Evolutionary conservation across 441 rosid genomes (phyloP), one percentile per base, ranked within the genome.

Genomic region (Melastoma candidum): DNA sequence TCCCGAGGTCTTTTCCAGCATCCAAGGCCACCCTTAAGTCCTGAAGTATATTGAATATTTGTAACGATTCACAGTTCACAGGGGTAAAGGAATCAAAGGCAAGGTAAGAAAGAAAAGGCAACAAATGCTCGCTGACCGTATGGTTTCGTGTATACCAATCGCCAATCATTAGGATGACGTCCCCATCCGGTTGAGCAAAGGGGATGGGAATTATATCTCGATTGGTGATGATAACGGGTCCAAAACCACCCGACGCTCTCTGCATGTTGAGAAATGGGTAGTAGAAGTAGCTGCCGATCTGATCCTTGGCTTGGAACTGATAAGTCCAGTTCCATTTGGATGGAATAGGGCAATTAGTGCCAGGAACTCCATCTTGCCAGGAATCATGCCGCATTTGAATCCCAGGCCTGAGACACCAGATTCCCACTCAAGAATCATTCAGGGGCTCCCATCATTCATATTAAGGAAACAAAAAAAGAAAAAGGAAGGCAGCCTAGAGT

Each of bases 211-310:
- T 77, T 36, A 76, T 14, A 0, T 58, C 47, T 60, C 98, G 62
- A 49, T 87, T 87, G 60, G 82, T 90, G 61, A 87, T 36, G 48
- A 87, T 68, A 25, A 90, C 7, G 1, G 95, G 81, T 70, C 98
- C 98, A 64, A 83, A 85, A 51, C 94, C 98, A 24, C 96, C 98
- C 7, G 96, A 85, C 22, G 93, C 88, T 65, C 95, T 80, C 65
- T 90, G 98, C 63, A 87, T 72, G 70, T 77, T 76, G 51, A 87
- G 80, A 4, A 96, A 78, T 2, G 96, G 95, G 55, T 48, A 76
- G 70, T 90, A 90, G 84, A 76, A 87, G 68, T 71, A 85, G 73
- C 96, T 90, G 50, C 98, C 98, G 67, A 90, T 82, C 72, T 90
- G 87, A 77, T 90, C 98, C 70, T 90, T 90, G 47, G 82, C 74